phyloP scores from a whole-genome alignment of 768 basidiomycete genomes.

The Leccinum boreale region DNA sequence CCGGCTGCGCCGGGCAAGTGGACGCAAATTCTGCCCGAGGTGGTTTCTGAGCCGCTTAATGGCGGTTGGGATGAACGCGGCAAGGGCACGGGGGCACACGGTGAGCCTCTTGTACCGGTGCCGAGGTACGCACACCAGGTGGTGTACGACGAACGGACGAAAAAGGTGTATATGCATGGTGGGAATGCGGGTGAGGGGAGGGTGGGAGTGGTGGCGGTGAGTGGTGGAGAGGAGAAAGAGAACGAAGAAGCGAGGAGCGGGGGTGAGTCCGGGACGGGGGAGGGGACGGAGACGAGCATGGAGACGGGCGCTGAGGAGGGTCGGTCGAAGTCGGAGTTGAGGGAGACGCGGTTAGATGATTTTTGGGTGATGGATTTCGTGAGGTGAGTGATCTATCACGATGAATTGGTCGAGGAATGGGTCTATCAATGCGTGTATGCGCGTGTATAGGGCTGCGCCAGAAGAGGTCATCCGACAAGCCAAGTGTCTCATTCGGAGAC shows the following conservation, averaged over 20 bases:
- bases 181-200: constrained; percentile 59
- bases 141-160: constrained; percentile 60
- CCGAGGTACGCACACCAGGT: constrained; percentile 75
- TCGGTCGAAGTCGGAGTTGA: constrained; percentile 2
- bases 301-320: constrained; percentile 9
- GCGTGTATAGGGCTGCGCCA: constrained; percentile 46
- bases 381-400: constrained; percentile 42
- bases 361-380: constrained; percentile 73
- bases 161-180: constrained; percentile 66
- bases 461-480: constrained; percentile 65
- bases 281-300: constrained; percentile 8
- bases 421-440: neutral
- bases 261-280: neutral
- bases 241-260: neutral
- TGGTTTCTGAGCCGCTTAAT: constrained; percentile 3
- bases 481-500: constrained; percentile 61
- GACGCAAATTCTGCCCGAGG: constrained; percentile 52
- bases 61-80: neutral
- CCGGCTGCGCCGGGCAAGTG: constrained; percentile 57
- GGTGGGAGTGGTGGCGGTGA: constrained; percentile 9
- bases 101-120: constrained; percentile 39
- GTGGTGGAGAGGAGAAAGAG: constrained; percentile 25
- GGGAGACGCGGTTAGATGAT: constrained; percentile 62
- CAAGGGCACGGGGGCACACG: neutral
- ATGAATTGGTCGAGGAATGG: neutral